phyloP scores from a whole-genome alignment of 768 basidiomycete genomes.

The Hericium coralloides region DNA sequence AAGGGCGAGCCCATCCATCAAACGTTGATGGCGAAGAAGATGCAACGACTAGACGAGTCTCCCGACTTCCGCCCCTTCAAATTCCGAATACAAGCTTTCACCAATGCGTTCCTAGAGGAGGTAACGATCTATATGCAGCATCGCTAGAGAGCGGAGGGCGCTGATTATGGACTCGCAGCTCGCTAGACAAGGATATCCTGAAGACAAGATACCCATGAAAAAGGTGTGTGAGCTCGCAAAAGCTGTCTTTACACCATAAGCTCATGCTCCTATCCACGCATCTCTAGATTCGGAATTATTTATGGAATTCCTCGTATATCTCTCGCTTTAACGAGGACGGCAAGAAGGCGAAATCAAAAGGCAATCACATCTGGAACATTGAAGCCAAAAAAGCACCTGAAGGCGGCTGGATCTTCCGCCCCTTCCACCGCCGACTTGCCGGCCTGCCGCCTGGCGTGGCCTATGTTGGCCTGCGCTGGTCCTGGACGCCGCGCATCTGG shows the following conservation, averaged over 20 bases:
- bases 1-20: conserved; percentile 98
- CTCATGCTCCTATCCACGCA: conserved; percentile 5
- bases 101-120: conserved; percentile 90
- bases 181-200: conserved; percentile 76
- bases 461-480: conserved; percentile 73
- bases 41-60: conserved; percentile 94
- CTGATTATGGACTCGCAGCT: conserved; percentile 38
- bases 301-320: conserved; percentile 92
- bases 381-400: conserved; percentile 81
- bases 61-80: conserved; percentile 98
- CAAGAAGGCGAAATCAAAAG: conserved; percentile 98
- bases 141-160: neutral
- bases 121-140: conserved; percentile 29
- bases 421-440: conserved; percentile 82
- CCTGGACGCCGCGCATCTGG: conserved; percentile 92
- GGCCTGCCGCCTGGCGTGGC: conserved; percentile 77
- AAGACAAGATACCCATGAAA: conserved; percentile 95
- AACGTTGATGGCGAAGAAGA: conserved; percentile 97
- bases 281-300: conserved; percentile 83
- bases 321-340: conserved; percentile 98
- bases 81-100: conserved; percentile 97
- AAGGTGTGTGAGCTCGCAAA: conserved; percentile 46
- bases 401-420: conserved; percentile 78
- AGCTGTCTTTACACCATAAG: conserved; percentile 2
- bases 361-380: conserved; percentile 99